Conservation (phyloP, 2,329 filamentous ascomycete genomes). For the Emmonsiellopsis sp. region DNA sequence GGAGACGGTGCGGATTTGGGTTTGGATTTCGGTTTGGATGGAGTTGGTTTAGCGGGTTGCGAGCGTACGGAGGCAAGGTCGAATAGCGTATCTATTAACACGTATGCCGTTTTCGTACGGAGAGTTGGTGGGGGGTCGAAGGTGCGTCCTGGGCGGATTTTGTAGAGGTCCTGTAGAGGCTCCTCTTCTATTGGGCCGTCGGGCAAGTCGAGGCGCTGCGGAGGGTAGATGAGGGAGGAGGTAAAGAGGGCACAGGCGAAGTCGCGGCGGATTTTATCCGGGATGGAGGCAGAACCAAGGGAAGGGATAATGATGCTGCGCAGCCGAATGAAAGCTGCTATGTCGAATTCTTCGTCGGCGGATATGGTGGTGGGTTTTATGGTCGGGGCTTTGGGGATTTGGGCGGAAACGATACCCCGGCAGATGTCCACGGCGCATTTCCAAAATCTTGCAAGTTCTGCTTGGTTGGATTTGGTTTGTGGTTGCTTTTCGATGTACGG, state of each 20-base stretch:
- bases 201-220: conserved; percentile 54
- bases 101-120: conserved; percentile 66
- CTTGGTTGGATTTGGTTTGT: conserved; percentile 19
- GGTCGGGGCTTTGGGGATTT: conserved; percentile 42
- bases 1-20: conserved; percentile 8
- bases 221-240: conserved; percentile 69
- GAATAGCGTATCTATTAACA: conserved; percentile 73
- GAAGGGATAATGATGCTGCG: conserved; percentile 60
- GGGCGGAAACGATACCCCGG: conserved; percentile 61
- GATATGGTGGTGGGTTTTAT: conserved; percentile 40
- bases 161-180: conserved; percentile 55
- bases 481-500: conserved; percentile 45
- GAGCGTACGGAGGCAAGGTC: conserved; percentile 51
- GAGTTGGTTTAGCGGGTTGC: conserved; percentile 15
- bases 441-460: conserved; percentile 57
- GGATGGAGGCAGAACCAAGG: conserved; percentile 57
- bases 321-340: conserved; percentile 61
- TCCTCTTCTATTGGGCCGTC: conserved; percentile 33
- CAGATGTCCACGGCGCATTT: conserved; percentile 54
- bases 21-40: conserved; percentile 1
- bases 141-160: conserved; percentile 62
- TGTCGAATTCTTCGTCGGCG: conserved; percentile 73
- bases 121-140: conserved; percentile 55
- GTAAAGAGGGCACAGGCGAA: conserved; percentile 72
- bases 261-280: conserved; percentile 56